phyloP scores from a whole-genome alignment of 106 monocot species.

The Acorus calamus region DNA sequence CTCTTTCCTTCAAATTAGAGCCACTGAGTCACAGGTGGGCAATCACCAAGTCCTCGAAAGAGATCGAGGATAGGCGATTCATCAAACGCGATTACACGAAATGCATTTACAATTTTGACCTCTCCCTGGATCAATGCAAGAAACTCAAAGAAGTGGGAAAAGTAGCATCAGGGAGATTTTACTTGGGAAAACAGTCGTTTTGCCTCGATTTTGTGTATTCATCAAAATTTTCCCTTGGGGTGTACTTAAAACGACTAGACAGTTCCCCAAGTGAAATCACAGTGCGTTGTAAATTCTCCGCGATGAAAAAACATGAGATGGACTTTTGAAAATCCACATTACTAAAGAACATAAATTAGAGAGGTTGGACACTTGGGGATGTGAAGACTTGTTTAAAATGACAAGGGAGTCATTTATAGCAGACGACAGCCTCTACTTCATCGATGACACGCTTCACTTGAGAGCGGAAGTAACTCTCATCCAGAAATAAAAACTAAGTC shows the following conservation, averaged over 20 bases:
- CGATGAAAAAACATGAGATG: background rate
- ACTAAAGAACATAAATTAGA: constrained; percentile 15
- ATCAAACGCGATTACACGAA: constrained; percentile 17
- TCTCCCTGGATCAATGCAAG: constrained; percentile 15
- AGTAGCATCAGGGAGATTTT: too few relatives aligned
- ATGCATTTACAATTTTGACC: constrained; percentile 25
- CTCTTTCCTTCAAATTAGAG: constrained; percentile 19
- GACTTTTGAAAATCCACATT: constrained; percentile 21
- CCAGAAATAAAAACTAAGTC: too few relatives aligned
- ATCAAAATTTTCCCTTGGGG: too few relatives aligned
- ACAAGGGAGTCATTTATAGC: constrained; percentile 23
- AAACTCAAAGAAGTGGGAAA: too few relatives aligned
- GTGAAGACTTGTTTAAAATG: constrained; percentile 13
- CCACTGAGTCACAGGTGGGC: constrained; percentile 11
- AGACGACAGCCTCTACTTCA: constrained; percentile 21
- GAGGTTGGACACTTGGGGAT: constrained; percentile 15
- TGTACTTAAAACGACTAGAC: too few relatives aligned
- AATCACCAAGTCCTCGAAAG: constrained; percentile 5
- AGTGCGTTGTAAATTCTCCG: too few relatives aligned
- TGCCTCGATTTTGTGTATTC: too few relatives aligned
- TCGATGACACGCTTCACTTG: constrained; percentile 17
- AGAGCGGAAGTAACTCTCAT: constrained; percentile 21
- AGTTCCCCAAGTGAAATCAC: too few relatives aligned
- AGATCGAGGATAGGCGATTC: constrained; percentile 3
- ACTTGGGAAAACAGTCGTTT: too few relatives aligned